Evolutionary conservation across 306 rosid species (phyloP), one percentile per base, ranked within the genome.

Genomic region (Prunus dulcis): DNA sequence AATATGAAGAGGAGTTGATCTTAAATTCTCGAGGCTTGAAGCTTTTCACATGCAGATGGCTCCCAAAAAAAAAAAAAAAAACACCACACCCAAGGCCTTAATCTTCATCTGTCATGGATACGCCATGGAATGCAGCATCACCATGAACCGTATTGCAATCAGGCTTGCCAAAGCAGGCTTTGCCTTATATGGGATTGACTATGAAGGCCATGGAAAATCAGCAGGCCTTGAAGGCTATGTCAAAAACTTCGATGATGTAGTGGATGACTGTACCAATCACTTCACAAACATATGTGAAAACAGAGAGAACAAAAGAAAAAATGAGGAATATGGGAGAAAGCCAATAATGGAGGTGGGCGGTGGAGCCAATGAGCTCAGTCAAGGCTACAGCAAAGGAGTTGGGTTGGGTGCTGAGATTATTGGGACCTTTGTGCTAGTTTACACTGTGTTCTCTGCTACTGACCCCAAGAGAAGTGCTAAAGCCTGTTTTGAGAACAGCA

Each of bases 201-300:
- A 92, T 52, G 97, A 92, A 87, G 98, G 99, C 4, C 99, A 96
- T 80, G 99, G 99, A 51, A 96, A 96, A 83, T 96, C 99, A 8
- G 89, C 53, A 15, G 99, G 99, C 0, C 69, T 91, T 14, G 46
- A 25, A 3, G 98, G 97, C 43, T 79, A 81, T 18, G 93, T 96
- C 3, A 62, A 67, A 11, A 73, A 78, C 76, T 87, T 96, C 61
- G 89, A 89, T 76, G 3, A 45, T 50, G 78, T 96, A 23, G 87
- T 87, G 12, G 51, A 79, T 0, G 99, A 92, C 74, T 89, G 89
- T 51, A 80, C 80, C 22, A 25, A 79, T 27, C 81, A 91, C 65
- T 96, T 88, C 22, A 56, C 90, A 38, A 51, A 67, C 23, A 86
- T 96, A 71, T 82, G 83, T 61, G 97, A n/a, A n/a, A n/a, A n/a